Evolutionary conservation across 257 asterid species (phyloP).

Genomic region (Fraxinus cuspidata): DNA sequence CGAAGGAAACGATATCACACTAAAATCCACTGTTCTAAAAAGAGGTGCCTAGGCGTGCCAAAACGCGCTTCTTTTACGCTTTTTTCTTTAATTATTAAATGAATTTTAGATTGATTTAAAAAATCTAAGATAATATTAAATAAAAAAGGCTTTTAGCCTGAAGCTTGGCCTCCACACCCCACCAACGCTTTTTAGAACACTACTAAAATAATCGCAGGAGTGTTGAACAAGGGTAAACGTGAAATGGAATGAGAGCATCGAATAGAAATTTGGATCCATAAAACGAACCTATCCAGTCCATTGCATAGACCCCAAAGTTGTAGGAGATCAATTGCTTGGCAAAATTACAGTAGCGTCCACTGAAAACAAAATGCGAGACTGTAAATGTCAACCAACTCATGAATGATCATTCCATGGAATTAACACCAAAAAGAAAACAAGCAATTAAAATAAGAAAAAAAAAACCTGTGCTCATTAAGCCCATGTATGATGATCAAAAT

Average conservation of each 20-base stretch:
- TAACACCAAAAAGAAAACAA: neutral
- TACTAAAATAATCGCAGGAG: neutral
- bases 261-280: neutral
- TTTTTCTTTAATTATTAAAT: too few relatives aligned
- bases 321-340: conserved; percentile 77
- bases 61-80: too few relatives aligned
- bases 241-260: conserved; percentile 3
- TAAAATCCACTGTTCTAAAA: neutral
- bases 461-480: conserved; percentile 92
- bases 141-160: too few relatives aligned
- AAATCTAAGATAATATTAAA: too few relatives aligned
- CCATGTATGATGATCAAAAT: conserved; percentile 91
- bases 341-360: conserved; percentile 88
- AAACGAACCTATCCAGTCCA: conserved; percentile 91
- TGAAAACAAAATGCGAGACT: conserved; percentile 40
- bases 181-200: too few relatives aligned
- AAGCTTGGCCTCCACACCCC: too few relatives aligned
- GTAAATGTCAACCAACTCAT: conserved; percentile 13
- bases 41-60: too few relatives aligned
- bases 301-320: conserved; percentile 88
- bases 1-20: conserved; percentile 5
- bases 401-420: conserved; percentile 14
- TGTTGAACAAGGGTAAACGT: neutral
- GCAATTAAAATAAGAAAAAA: neutral
- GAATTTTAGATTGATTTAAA: too few relatives aligned